Base-by-base conservation (phyloP, 495 filamentous ascomycete species). In the Penicillium desertorum region DNA sequence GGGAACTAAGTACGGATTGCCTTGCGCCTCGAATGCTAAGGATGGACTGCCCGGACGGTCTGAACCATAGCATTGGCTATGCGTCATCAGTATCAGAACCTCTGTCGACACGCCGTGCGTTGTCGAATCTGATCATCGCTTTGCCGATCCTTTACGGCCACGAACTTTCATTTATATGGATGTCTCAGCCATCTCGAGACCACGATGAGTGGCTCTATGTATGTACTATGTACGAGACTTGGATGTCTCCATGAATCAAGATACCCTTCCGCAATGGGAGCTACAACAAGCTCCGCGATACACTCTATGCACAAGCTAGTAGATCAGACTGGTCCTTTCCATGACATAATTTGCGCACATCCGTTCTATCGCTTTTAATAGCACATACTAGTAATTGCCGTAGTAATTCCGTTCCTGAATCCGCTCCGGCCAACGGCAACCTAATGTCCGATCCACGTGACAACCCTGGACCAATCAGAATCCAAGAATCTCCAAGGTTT, bases 391-490 rank as follows among this genome's bases (percentile, higher is more conserved):
- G 48, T 51, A 39, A 36, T 23, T 20, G 19, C 48, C 20, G 11
- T 23, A 17, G 19, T 51, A 20, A 43, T 19, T 23, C 36, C 37
- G 51, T 53, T 52, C 36, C 49, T 53, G 51, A 20, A 39, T 53
- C 51, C 51, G 51, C 37, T 11, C 34, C 49, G 34, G 34, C 6
- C 14, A 52, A 27, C 23, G 49, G 23, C 36, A 41, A 36, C 22
- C 22, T 32, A 34, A 62, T 45, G 36, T 53, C 57, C 57, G 42
- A 23, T 39, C 45, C 48, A 60, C 39, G 59, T 57, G 56, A 65
- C 51, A 42, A 1, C 0, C 3, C 8, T 32, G 16, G 0, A 51
- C 70, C 68, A 73, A 73, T 73, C 56, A 67, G 16, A 12, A 4
- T 1, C 3, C 45, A 25, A 0, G 23, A 44, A 62, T 54, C 55